Base-by-base conservation (phyloP, 139 green algal species). In the Coelastrella sp. region DNA sequence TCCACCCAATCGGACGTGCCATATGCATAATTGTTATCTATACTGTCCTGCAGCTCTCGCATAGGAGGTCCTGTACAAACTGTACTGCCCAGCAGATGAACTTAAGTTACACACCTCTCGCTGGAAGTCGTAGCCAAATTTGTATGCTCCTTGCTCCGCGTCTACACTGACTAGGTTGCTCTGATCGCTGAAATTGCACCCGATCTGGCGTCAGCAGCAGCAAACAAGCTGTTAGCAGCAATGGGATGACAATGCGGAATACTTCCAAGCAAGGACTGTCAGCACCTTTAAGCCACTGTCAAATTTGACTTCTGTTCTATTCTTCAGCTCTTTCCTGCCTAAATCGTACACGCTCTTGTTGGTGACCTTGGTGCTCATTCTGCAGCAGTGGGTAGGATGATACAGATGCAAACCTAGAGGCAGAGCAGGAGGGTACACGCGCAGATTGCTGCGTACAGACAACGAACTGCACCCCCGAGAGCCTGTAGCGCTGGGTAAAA, bases 291-390 rank as follows among this genome's bases (percentile, higher is more conserved):
- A 27, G 11, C 78, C 78, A 75, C 34, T 51, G 5, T 84, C 78
- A 76, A 87, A 27, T 60, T 75, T 75, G 19, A 82, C 38, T 66
- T 87, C 82, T n/a, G 69, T 75, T 41, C 82, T 45, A 38, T 67
- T 77, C 59, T 76, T 87, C 19, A 87, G 71, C 71, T 87, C 82
- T 27, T 75, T 75, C 40, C 67, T 87, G 8, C 17, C 17, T 19
- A 81, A 41, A 32, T 87, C 82, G 53, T 87, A 87, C 15, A 87
- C 69, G 53, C 21, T 41, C 41, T 87, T 87, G 57, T 67, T 75
- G n/a, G 57, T 64, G 34, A 87, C 82, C 23, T 82, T 87, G 34
- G 64, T 77, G 25, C 19, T 48, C 74, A 66, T 82, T 23, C 4
- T 69, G 41, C 11, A 27, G 53, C n/a, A n/a, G n/a, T n/a, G n/a